Evolutionary conservation across 2,329 filamentous ascomycete species (phyloP).

Genomic region (Cercospora sp.): DNA sequence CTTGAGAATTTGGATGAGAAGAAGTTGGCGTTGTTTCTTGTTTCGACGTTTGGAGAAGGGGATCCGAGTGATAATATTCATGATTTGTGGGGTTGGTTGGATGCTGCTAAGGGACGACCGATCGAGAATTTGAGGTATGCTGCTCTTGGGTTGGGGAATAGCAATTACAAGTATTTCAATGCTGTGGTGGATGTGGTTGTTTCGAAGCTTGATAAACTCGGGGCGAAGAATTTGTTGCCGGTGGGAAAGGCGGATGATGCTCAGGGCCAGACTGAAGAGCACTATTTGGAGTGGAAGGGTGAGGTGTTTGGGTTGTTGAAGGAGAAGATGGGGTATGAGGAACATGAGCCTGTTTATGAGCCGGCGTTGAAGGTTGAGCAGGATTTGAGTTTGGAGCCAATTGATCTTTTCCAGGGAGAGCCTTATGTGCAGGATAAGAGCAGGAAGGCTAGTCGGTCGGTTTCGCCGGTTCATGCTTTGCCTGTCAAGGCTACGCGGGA

Average conservation of each 20-base stretch:
- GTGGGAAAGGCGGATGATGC: slow-evolving; percentile 45
- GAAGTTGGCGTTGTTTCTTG: slow-evolving; percentile 31
- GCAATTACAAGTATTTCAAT: slow-evolving; percentile 52
- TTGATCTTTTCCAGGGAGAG: slow-evolving; percentile 36
- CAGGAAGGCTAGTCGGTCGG: slow-evolving; percentile 30
- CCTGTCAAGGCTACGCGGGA: slow-evolving; percentile 38
- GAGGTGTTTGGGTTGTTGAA: slow-evolving; percentile 38
- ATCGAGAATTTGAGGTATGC: slow-evolving; percentile 40
- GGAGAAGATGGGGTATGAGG: slow-evolving; percentile 36
- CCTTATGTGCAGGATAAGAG: slow-evolving; percentile 23
- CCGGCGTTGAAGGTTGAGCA: slow-evolving; percentile 36
- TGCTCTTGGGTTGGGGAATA: slow-evolving; percentile 50
- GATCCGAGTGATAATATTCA: slow-evolving; percentile 52
- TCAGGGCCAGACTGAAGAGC: slow-evolving; percentile 46
- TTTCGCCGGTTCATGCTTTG: slow-evolving; percentile 39
- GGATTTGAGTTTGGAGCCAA: slow-evolving; percentile 29
- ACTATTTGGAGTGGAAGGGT: slow-evolving; percentile 48
- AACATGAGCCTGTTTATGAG: slow-evolving; percentile 40
- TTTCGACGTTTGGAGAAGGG: slow-evolving; percentile 36
- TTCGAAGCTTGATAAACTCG: slow-evolving; percentile 37
- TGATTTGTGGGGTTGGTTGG: slow-evolving; percentile 41
- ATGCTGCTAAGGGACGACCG: slow-evolving; percentile 27
- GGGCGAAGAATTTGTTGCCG: slow-evolving; percentile 38
- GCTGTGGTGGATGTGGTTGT: slow-evolving; percentile 43
- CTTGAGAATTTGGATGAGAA: background rate